phyloP scores from a whole-genome alignment of 2,329 filamentous ascomycete species.

The Scedosporium dehoogii region DNA sequence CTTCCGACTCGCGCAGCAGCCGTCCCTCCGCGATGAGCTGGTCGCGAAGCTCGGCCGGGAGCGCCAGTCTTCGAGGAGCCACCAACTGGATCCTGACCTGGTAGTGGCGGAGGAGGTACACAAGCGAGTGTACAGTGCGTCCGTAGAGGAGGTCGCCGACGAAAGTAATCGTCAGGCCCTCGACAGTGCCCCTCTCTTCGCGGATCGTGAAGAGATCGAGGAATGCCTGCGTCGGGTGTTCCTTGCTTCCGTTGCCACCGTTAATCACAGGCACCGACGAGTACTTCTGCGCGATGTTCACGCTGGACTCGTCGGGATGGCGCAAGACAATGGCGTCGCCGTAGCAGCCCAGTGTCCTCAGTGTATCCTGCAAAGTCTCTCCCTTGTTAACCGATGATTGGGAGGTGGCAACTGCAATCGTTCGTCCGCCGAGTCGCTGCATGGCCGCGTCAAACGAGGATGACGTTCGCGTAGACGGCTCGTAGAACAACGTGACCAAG shows the following conservation, averaged over 20 bases:
- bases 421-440: conserved; percentile 90
- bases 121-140: conserved; percentile 87
- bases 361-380: conserved; percentile 84
- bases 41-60: conserved; percentile 67
- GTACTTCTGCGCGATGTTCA: conserved; percentile 75
- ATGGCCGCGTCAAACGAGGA: conserved; percentile 96
- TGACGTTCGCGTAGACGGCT: conserved; percentile 92
- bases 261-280: conserved; percentile 92
- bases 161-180: conserved; percentile 93
- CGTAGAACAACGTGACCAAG: conserved; percentile 90
- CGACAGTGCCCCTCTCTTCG: conserved; percentile 91
- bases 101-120: conserved; percentile 92
- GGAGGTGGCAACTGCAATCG: conserved; percentile 69
- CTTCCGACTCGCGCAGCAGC: conserved; percentile 63
- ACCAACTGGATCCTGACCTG: conserved; percentile 90
- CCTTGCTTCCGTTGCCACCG: conserved; percentile 87
- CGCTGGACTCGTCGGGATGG: conserved; percentile 74
- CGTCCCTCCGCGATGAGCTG: conserved; percentile 65
- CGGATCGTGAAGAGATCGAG: conserved; percentile 97
- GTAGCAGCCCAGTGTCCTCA: conserved; percentile 90
- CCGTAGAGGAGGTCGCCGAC: conserved; percentile 88
- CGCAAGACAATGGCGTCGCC: conserved; percentile 92
- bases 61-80: conserved; percentile 64
- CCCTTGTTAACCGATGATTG: conserved; percentile 90
- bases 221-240: conserved; percentile 97